These are phyloP conservation scores for Ananas comosus DNA, from an alignment of 176 grass and related monocot genomes.

Conservation along the genomic window DNA sequence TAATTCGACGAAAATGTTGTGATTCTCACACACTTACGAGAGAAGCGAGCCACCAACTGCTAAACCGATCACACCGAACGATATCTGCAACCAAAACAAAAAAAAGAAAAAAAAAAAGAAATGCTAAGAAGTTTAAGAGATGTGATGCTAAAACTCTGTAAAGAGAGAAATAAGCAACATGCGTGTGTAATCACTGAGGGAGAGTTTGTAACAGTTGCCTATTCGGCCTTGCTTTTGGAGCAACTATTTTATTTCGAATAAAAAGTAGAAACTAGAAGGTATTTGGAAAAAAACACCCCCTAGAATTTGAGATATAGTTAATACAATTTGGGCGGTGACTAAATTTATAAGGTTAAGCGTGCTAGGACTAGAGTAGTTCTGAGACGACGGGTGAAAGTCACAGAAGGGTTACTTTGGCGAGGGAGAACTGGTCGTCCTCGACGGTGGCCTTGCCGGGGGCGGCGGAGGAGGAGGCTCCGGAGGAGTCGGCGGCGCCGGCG, in stretches of 20 bases:
- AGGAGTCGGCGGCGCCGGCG: slow-evolving; percentile 44
- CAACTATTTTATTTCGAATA: too few relatives aligned
- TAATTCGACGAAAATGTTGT: neutral
- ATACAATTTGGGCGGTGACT: too few relatives aligned
- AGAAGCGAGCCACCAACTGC: slow-evolving; percentile 60
- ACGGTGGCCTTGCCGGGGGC: slow-evolving; percentile 36
- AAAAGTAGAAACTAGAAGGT: too few relatives aligned
- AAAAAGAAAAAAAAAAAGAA: neutral
- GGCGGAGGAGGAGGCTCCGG: slow-evolving; percentile 19
- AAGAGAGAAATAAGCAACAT: too few relatives aligned
- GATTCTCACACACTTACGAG: slow-evolving; percentile 44
- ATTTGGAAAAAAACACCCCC: too few relatives aligned
- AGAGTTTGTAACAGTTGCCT: too few relatives aligned
- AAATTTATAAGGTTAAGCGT: neutral
- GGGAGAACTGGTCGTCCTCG: slow-evolving; percentile 66
- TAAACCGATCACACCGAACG: slow-evolving; percentile 81
- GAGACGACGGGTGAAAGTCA: too few relatives aligned
- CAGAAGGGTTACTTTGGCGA: slow-evolving; percentile 45
- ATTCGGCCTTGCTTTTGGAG: too few relatives aligned
- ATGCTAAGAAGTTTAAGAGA: neutral
- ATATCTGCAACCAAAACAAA: slow-evolving; percentile 36
- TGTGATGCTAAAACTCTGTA: too few relatives aligned
- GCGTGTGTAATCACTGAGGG: too few relatives aligned
- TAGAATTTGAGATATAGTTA: too few relatives aligned
- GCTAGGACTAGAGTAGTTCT: neutral